Conservation (phyloP, 306 rosid genomes). For the Castanospermum australe region DNA sequence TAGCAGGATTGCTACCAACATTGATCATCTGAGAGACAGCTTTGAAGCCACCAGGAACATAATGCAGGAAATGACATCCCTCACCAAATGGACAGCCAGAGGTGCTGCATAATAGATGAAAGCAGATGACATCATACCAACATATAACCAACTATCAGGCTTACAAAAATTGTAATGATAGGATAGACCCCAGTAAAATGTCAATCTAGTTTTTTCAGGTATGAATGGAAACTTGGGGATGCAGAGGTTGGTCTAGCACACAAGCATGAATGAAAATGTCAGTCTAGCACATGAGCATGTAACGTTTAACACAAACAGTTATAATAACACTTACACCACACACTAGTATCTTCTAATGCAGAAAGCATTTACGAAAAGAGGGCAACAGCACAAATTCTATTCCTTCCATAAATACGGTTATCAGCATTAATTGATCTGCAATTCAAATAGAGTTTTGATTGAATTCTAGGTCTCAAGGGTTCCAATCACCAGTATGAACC, state of each 20-base stretch:
- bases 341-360: not conserved
- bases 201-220: not conserved
- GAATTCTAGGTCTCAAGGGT: too few relatives aligned
- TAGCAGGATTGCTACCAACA: slow-evolving; percentile 48
- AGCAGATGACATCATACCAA: slow-evolving; percentile 16
- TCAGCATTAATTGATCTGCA: not conserved
- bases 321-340: not conserved
- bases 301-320: not conserved
- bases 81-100: slow-evolving; percentile 97
- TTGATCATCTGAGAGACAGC: slow-evolving; percentile 67
- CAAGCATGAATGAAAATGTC: not conserved
- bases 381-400: not conserved
- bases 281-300: not conserved
- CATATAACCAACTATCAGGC: not conserved
- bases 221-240: not conserved
- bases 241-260: too few relatives aligned
- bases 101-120: slow-evolving; percentile 58
- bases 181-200: not conserved
- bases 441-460: not conserved
- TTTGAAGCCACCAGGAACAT: slow-evolving; percentile 87
- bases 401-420: not conserved
- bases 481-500: not conserved
- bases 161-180: not conserved
- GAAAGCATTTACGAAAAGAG: not conserved
- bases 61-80: slow-evolving; percentile 82